phyloP scores from a whole-genome alignment of 2,329 filamentous ascomycete genomes.

The Paecilomyces niveus region DNA sequence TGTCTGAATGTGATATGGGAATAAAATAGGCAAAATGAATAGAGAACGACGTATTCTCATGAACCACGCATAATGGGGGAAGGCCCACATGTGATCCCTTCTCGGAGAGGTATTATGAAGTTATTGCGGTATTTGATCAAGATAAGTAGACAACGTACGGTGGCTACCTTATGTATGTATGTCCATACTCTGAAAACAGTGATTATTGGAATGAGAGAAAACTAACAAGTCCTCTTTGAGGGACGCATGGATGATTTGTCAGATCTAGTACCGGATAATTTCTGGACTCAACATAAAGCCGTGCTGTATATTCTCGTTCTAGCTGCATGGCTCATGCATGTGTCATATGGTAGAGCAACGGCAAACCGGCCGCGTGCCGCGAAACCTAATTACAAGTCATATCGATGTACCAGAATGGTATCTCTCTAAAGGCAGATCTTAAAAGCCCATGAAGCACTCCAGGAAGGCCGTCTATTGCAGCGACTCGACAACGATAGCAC shows the following conservation, averaged over 20 bases:
- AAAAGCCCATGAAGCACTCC: neutral
- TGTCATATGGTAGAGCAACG: neutral
- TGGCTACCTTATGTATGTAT: neutral
- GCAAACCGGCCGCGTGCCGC: neutral
- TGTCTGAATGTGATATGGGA: neutral
- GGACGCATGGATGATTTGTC: neutral
- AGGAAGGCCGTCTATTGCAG: constrained; percentile 24
- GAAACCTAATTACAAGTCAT: neutral
- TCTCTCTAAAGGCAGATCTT: neutral
- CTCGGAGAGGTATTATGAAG: too few relatives aligned
- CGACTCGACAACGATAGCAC: constrained; percentile 80
- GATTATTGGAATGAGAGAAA: neutral
- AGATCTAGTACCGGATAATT: neutral
- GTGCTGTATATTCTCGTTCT: neutral
- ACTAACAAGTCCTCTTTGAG: neutral
- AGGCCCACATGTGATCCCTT: too few relatives aligned
- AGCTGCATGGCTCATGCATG: neutral
- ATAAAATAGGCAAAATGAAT: neutral
- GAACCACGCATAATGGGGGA: too few relatives aligned
- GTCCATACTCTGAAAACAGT: neutral
- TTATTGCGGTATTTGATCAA: too few relatives aligned
- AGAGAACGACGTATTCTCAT: too few relatives aligned
- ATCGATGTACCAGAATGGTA: neutral
- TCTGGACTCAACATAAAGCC: neutral
- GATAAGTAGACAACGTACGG: too few relatives aligned